Base-by-base conservation (phyloP, 1,284 basidiomycete genomes). In the Ceratobasidium sp. region DNA sequence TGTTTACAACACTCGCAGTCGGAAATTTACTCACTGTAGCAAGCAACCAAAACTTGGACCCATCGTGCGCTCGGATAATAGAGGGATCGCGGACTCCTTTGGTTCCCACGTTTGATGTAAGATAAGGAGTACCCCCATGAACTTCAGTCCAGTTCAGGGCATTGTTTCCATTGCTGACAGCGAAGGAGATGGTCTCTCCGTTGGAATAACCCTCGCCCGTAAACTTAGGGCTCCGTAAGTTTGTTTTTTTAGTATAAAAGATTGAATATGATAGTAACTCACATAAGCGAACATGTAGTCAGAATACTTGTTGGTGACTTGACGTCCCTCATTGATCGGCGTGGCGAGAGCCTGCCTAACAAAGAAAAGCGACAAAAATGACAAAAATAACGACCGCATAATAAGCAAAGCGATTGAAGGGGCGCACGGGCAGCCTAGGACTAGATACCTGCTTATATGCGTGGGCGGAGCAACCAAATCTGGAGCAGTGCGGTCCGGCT, bases 281-380 rank as follows among this genome's bases (percentile, higher is more conserved):
- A 69, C 66, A 41, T 69, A 69, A 21, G 66, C 66, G 32, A 69
- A 69, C 66, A 69, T 69, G 30, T 69, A 69, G 6, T 52, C 66
- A n/a, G 66, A 69, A 47, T 69, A 69, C 11, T 18, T 57, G 23
- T 14, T n/a, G 35, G 52, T 61, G 28, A 43, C 28, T n/a, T 61
- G 58, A 16, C 54, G 54, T 18, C 18, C 47, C 5, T 69, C 54
- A 11, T 47, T 69, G 16, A 43, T 28, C 5, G 66, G 52, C 30
- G 52, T 54, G 9, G 54, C 52, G 8, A 26, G 21, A 14, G 43
- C 54, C 30, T 23, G 46, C 11, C 41, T 28, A 16, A 18, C 26
- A 1, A 58, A 72, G 35, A 75, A 52, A 47, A 41, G 2, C 49
- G 38, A 44, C 16, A n/a, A 44, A 18, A 30, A 44, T 1, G 23